Evolutionary conservation across 2,329 filamentous ascomycete genomes (phyloP).

Genomic region (Monilinia fructigena): DNA sequence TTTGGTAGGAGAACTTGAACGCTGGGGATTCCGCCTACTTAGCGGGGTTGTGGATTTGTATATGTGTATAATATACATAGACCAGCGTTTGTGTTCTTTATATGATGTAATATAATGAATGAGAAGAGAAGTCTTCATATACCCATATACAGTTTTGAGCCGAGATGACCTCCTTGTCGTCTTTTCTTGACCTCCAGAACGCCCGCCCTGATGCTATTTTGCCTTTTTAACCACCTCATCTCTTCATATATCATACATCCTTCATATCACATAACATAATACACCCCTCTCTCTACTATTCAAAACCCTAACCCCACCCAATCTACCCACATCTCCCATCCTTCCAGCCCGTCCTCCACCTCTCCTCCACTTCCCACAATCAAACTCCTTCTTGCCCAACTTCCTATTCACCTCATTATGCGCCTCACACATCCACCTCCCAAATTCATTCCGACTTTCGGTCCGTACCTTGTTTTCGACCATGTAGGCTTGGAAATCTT

Average conservation of each 20-base stretch:
- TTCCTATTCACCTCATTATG: constrained; percentile 88
- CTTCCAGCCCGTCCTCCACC: constrained; percentile 89
- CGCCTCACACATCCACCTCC: constrained; percentile 78
- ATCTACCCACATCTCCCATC: constrained; percentile 62
- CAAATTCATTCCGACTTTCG: constrained; percentile 66
- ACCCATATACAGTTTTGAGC: not conserved
- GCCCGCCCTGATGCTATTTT: not conserved
- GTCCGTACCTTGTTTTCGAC: constrained; percentile 55
- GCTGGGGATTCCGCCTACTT: not conserved
- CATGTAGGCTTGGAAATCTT: constrained; percentile 86
- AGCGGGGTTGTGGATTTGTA: not conserved
- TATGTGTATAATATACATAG: not conserved
- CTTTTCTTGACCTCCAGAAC: not conserved
- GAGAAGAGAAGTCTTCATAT: not conserved
- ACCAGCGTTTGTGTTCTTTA: not conserved
- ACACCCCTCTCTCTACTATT: not conserved
- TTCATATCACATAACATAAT: not conserved
- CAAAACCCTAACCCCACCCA: not conserved
- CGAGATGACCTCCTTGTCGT: not conserved
- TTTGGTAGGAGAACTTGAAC: not conserved
- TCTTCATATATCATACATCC: not conserved
- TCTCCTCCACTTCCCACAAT: constrained; percentile 87
- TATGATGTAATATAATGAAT: not conserved
- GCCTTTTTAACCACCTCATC: not conserved
- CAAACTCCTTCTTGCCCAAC: constrained; percentile 85